Base-by-base conservation (phyloP, 2,329 filamentous ascomycete genomes). In the Thielaviopsis cerberus region DNA sequence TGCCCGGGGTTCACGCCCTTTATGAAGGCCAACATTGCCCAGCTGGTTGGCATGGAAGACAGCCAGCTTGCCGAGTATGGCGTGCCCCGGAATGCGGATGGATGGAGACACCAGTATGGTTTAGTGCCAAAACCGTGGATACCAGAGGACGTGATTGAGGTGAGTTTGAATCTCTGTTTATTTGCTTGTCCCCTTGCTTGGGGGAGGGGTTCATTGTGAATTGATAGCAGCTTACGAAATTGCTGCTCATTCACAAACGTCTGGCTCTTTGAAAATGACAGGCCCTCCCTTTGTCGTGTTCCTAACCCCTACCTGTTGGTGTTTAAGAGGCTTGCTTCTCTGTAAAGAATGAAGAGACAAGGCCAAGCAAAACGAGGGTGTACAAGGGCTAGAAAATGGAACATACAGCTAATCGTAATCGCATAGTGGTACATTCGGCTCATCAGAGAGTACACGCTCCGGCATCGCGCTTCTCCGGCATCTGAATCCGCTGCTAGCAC, bases 21-120 rank as follows among this genome's bases (percentile, higher is more conserved):
- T n/a, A 77, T 80, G 71, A 83, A 83, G 68, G 77, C 82, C 63
- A 75, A 79, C 63, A 71, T 84, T 62, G 72, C 76, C 6, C 72
- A 63, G 56, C 56, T 72, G n/a, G 69, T 69, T 2, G 65, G 67
- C 17, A 63, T 79, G 61, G 50, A 64, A 0, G 67, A 72, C 0
- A 52, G 62, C 17, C 69, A 71, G 53, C 62, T 69, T 54, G 65
- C 64, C 5, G 66, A 69, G 23, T 74, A 72, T 63, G 73, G 74
- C 53, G 70, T 76, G 64, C 78, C 80, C 1, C 70, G 69, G 4
- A 72, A 70, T 56, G 72, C 77, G 1, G 62, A 71, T 20, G 62
- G 67, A 34, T 83, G 79, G 79, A 65, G 69, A 24, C 73, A 80
- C 61, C 70, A 76, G 61, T 78, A 78, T 64, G 72, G 73, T 0